Base-by-base conservation (phyloP, 805 yeast species). In the Yarrowia sp. region DNA sequence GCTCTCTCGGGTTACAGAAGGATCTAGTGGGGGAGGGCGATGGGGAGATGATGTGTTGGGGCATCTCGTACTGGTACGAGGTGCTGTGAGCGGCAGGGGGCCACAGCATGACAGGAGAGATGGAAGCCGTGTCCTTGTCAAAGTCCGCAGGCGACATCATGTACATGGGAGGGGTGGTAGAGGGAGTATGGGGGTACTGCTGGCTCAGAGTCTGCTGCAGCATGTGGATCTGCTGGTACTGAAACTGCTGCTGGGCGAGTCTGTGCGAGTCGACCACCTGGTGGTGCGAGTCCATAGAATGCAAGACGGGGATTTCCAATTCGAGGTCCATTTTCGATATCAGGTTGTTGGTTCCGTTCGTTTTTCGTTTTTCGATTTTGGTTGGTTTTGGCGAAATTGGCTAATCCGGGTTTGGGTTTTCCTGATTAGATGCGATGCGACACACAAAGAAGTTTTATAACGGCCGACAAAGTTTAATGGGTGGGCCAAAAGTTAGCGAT, bases 171-270 rank as follows among this genome's bases (percentile, higher is more conserved):
- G 58, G 58, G 7, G 58, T 51, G 24, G 42, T 6, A 4, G 58
- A 51, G 31, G 58, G 58, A 8, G 58, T 51, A 13, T 33, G 58
- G 58, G 58, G 58, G 42, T 51, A 51, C 33, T 35, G 42, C 33
- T 33, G 42, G 4, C 42, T 35, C 36, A 51, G 42, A 4, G 58
- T 51, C 35, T 51, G 58, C 24, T 51, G 58, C 22, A 51, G 58
- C 58, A 51, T 51, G 58, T 51, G 58, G 58, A 51, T 51, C 58
- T 51, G 58, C 58, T 51, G 58, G 32, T 51, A 51, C 58, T 51
- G 58, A 14, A 51, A 51, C 58, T 51, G 58, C 42, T 51, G 58
- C 42, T 51, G 58, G 32, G 58, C 58, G 24, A 51, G 42, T 33
- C 58, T 19, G 42, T 51, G 58, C 42, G 58, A 24, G 32, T 51